A percentile compares a stretch with the other conserved stretches of the same genome.
Conservation (phyloP, 441 rosid genomes). For the Gossypium lobatum region DNA sequence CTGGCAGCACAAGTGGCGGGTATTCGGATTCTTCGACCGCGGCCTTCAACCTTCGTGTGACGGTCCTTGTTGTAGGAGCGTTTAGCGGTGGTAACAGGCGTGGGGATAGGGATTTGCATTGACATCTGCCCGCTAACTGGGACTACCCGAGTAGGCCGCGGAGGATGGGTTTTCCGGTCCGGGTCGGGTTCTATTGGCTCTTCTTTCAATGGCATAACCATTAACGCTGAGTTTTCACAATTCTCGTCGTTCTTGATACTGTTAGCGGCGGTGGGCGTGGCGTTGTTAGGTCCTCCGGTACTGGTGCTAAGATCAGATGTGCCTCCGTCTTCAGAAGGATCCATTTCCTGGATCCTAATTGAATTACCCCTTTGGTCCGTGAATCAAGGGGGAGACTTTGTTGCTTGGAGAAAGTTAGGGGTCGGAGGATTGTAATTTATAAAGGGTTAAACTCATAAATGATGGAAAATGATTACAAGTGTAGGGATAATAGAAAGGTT, state of each 20-base stretch:
- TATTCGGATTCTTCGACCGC: slow-evolving; percentile 63
- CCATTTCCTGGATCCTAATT: slow-evolving; percentile 12
- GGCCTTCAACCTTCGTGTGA: slow-evolving; percentile 62
- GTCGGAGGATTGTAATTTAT: not conserved
- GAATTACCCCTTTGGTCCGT: not conserved
- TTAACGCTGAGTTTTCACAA: slow-evolving; percentile 22
- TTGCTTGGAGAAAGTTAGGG: not conserved
- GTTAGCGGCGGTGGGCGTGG: not conserved
- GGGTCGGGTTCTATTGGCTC: slow-evolving; percentile 34
- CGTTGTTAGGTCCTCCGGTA: slow-evolving; percentile 22
- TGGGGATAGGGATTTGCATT: slow-evolving; percentile 14
- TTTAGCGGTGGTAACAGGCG: slow-evolving; percentile 12
- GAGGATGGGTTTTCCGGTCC: slow-evolving; percentile 15
- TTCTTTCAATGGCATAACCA: slow-evolving; percentile 33
- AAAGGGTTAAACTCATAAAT: not conserved
- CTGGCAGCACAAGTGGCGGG: slow-evolving; percentile 61
- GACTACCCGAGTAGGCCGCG: slow-evolving; percentile 19
- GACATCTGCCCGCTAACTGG: slow-evolving; percentile 23
- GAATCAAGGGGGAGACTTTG: not conserved
- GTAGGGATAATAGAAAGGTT: not conserved
- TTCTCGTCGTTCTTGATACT: not conserved
- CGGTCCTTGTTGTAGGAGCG: slow-evolving; percentile 54
- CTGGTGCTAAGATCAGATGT: slow-evolving; percentile 42
- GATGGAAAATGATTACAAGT: not conserved
- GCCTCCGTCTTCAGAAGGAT: slow-evolving; percentile 29